Evolutionary conservation across 1,284 basidiomycete genomes (phyloP).

Genomic region (Agroathelia rolfsii): DNA sequence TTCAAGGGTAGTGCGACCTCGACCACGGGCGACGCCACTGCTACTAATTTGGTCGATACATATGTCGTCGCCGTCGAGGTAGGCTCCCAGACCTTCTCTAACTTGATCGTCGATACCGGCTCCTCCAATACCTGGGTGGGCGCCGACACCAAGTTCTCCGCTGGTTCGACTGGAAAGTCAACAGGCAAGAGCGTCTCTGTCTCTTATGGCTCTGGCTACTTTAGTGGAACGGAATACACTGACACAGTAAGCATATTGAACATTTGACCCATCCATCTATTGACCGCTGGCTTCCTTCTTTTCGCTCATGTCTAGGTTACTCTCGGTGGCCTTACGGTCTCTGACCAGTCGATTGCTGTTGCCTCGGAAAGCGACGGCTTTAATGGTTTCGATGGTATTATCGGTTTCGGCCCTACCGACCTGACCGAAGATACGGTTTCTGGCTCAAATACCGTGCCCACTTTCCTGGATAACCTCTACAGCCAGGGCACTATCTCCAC

Average conservation of each 20-base stretch:
- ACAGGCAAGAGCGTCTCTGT: conserved; percentile 34
- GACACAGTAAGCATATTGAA: too few relatives aligned
- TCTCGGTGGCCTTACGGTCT: too few relatives aligned
- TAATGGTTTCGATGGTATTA: conserved; percentile 26
- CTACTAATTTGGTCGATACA: too few relatives aligned
- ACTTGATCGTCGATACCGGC: conserved; percentile 19
- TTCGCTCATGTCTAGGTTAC: too few relatives aligned
- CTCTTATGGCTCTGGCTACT: conserved; percentile 10
- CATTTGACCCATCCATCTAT: too few relatives aligned
- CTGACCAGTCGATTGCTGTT: too few relatives aligned
- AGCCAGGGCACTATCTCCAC: conserved; percentile 17
- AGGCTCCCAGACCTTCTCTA: too few relatives aligned
- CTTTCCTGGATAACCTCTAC: conserved; percentile 22
- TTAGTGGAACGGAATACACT: conserved; percentile 8
- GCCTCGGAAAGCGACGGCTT: conserved; percentile 23
- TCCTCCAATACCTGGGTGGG: conserved; percentile 65
- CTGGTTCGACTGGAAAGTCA: conserved; percentile 35
- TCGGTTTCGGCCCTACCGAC: conserved; percentile 29
- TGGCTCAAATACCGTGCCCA: conserved; percentile 18
- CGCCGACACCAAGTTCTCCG: conserved; percentile 33
- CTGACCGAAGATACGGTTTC: too few relatives aligned
- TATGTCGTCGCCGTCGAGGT: too few relatives aligned
- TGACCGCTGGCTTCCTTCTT: too few relatives aligned
- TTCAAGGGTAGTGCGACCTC: too few relatives aligned
- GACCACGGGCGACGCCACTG: too few relatives aligned